A percentile compares a stretch with the other conserved stretches of the same genome.
These are phyloP conservation scores for Kwoniella botswanensis DNA, from an alignment of 768 basidiomycete genomes.

Conservation along the genomic window DNA sequence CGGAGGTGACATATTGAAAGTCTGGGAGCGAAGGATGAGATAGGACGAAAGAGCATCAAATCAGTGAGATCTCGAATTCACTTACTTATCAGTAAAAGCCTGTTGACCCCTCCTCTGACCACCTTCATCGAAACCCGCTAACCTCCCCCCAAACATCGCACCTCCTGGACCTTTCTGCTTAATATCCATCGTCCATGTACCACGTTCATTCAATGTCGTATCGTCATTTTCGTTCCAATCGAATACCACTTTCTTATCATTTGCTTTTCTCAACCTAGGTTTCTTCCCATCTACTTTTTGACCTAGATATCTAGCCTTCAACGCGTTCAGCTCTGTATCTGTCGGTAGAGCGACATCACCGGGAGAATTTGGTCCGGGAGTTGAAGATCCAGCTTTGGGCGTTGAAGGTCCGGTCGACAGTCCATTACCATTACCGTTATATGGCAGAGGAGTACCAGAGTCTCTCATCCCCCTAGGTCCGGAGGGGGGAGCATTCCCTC, in stretches of 20 bases:
- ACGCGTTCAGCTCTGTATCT: slow-evolving; percentile 75
- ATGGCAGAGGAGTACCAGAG: slow-evolving; percentile 15
- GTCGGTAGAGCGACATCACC: slow-evolving; percentile 58
- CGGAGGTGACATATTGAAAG: too few relatives aligned
- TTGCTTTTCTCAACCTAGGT: slow-evolving; percentile 63
- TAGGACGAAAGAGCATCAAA: not conserved
- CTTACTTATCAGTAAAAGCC: slow-evolving; percentile 26
- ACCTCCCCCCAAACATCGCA: slow-evolving; percentile 54
- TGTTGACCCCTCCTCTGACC: slow-evolving; percentile 35
- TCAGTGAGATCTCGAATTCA: not conserved
- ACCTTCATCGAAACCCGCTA: slow-evolving; percentile 56
- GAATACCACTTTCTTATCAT: slow-evolving; percentile 97
- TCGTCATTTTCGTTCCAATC: slow-evolving; percentile 99
- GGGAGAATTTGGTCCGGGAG: slow-evolving; percentile 50
- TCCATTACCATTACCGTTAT: slow-evolving; percentile 21
- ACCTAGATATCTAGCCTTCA: slow-evolving; percentile 92
- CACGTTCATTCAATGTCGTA: slow-evolving; percentile 66
- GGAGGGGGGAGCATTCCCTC: slow-evolving; percentile 63
- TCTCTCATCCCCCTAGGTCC: slow-evolving; percentile 36
- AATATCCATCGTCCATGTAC: slow-evolving; percentile 37
- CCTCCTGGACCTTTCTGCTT: slow-evolving; percentile 44
- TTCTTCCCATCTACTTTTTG: slow-evolving; percentile 41
- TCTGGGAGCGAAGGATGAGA: slow-evolving; percentile 12
- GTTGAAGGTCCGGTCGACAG: slow-evolving; percentile 17
- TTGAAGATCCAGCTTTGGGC: slow-evolving; percentile 52